Conservation (phyloP, 352 stramenopile genomes). For the Globisporangium middletonii region DNA sequence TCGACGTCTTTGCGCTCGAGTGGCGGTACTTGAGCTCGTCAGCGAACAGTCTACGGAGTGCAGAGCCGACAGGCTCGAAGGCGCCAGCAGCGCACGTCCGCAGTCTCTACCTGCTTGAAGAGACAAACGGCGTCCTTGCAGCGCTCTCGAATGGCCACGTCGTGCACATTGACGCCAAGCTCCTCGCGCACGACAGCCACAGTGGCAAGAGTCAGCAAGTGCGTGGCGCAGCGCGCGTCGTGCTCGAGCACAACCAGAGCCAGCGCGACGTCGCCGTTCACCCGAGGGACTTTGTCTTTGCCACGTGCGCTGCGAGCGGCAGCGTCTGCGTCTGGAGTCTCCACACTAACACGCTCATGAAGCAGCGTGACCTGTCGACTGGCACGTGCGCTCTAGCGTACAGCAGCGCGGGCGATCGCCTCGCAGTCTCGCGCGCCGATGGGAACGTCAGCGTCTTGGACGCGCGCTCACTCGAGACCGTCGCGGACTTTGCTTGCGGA, state of each 20-base stretch:
- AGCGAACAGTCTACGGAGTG: slow-evolving; percentile 1
- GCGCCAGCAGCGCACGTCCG: neutral
- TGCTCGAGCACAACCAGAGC: slow-evolving; percentile 23
- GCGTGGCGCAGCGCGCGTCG: slow-evolving; percentile 6
- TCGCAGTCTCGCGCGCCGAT: slow-evolving; percentile 37
- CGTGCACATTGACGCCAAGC: slow-evolving; percentile 11
- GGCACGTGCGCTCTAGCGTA: slow-evolving; percentile 27
- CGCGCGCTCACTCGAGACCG: slow-evolving; percentile 14
- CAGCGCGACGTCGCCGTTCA: slow-evolving; percentile 30
- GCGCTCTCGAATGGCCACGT: slow-evolving; percentile 15
- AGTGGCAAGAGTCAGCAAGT: neutral
- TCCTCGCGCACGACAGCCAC: slow-evolving; percentile 3
- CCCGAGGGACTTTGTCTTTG: slow-evolving; percentile 30
- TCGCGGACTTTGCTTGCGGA: slow-evolving; percentile 21
- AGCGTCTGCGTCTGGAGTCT: slow-evolving; percentile 36
- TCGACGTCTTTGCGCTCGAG: slow-evolving; percentile 12
- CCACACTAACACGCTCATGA: slow-evolving; percentile 21
- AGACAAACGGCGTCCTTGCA: slow-evolving; percentile 18
- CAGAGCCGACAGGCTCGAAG: too few species aligned
- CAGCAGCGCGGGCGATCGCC: slow-evolving; percentile 23
- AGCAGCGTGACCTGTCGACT: slow-evolving; percentile 16
- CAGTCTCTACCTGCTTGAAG: slow-evolving; percentile 17
- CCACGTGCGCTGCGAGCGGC: slow-evolving; percentile 30
- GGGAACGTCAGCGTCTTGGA: slow-evolving; percentile 38
- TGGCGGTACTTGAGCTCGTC: slow-evolving; percentile 9